phyloP scores from a whole-genome alignment of 257 asterid genomes.

The Ilex asprella region DNA sequence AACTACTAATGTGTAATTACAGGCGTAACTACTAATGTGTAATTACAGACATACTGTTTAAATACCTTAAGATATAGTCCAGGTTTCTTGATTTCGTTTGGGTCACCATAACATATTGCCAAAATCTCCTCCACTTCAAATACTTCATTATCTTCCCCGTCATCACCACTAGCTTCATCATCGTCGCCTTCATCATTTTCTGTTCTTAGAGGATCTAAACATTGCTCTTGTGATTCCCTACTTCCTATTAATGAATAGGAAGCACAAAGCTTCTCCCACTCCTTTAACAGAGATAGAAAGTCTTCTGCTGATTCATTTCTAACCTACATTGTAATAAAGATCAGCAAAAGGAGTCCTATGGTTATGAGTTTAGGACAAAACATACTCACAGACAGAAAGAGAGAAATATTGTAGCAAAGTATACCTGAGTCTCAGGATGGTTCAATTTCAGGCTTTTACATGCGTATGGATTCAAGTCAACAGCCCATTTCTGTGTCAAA shows the following conservation, averaged over 20 bases:
- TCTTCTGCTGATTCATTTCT: slow-evolving; percentile 59
- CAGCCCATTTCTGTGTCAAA: slow-evolving; percentile 71
- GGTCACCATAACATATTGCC: slow-evolving; percentile 57
- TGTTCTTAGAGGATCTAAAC: neutral
- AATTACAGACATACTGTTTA: neutral
- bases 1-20: too few species aligned
- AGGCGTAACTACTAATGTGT: too few species aligned
- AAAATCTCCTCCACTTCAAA: slow-evolving; percentile 56
- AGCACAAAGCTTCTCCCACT: slow-evolving; percentile 64
- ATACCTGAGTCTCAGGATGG: slow-evolving; percentile 78
- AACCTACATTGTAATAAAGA: slow-evolving; percentile 31
- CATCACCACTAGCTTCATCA: slow-evolving; percentile 8
- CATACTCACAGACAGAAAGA: too few species aligned
- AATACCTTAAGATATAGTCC: slow-evolving; percentile 66
- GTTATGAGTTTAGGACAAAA: too few species aligned
- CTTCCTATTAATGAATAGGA: slow-evolving; percentile 26
- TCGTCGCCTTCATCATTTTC: slow-evolving; percentile 15
- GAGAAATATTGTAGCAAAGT: neutral
- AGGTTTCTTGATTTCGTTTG: slow-evolving; percentile 14
- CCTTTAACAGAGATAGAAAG: slow-evolving; percentile 43
- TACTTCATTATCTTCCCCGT: slow-evolving; percentile 29
- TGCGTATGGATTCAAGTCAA: slow-evolving; percentile 60
- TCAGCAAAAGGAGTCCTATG: too few species aligned
- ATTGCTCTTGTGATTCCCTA: slow-evolving; percentile 17
- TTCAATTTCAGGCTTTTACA: slow-evolving; percentile 61